Evolutionary conservation across 2,329 filamentous ascomycete genomes (phyloP).

Genomic region (Penicillium sp.): DNA sequence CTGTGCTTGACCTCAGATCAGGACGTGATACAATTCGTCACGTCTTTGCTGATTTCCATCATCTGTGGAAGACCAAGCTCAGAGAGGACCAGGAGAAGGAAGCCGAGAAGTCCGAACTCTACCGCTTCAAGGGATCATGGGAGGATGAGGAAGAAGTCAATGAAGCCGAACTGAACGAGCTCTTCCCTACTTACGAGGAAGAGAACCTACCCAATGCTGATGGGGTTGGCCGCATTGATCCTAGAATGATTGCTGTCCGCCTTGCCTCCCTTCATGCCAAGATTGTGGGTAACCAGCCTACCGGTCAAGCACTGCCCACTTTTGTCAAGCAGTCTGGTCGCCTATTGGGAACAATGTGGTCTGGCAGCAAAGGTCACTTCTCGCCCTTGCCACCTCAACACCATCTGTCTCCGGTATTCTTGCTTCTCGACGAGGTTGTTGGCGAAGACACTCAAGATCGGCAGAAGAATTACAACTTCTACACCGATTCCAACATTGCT

Average conservation of each 20-base stretch:
- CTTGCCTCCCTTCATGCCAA: slow-evolving; percentile 58
- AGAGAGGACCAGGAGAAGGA: slow-evolving; percentile 70
- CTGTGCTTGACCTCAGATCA: slow-evolving; percentile 36
- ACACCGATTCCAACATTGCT: slow-evolving; percentile 69
- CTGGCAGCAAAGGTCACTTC: slow-evolving; percentile 20
- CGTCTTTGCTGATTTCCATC: slow-evolving; percentile 68
- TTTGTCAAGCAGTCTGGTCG: slow-evolving; percentile 35
- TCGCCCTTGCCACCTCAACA: slow-evolving; percentile 41
- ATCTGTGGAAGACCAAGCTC: slow-evolving; percentile 74
- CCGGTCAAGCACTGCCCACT: slow-evolving; percentile 28
- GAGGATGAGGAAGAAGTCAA: slow-evolving; percentile 73
- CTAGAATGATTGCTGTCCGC: slow-evolving; percentile 56
- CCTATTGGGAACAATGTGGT: slow-evolving; percentile 35
- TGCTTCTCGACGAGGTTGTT: slow-evolving; percentile 61
- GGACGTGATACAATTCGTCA: slow-evolving; percentile 57
- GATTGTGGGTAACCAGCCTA: slow-evolving; percentile 36
- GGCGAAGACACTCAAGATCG: slow-evolving; percentile 45
- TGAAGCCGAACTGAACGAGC: slow-evolving; percentile 67
- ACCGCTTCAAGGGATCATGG: slow-evolving; percentile 72
- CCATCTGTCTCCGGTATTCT: slow-evolving; percentile 62
- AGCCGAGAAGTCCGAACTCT: slow-evolving; percentile 69
- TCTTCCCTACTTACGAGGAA: slow-evolving; percentile 75
- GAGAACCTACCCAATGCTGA: slow-evolving; percentile 41
- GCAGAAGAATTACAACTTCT: slow-evolving; percentile 72
- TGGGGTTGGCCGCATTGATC: slow-evolving; percentile 33